Percentiles rank a stretch among this genome's conserved stretches.
phyloP scores from a whole-genome alignment of 108 stramenopile species.

The Skeletonema grethae region DNA sequence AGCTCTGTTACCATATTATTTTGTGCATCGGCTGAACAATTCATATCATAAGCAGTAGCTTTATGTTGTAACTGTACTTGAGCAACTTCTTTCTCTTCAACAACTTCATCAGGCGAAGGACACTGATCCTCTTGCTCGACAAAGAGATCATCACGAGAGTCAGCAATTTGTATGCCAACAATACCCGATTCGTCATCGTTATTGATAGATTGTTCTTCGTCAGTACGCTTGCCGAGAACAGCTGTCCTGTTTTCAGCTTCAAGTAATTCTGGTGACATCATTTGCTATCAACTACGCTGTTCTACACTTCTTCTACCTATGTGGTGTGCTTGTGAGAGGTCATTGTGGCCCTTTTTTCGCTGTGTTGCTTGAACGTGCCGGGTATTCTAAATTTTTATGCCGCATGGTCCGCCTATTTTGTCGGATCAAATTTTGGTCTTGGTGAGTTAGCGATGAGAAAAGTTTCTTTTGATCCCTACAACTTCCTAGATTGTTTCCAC shows the following conservation, averaged over 20 bases:
- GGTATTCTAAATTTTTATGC: no score
- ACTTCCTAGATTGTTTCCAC: no score
- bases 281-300: not conserved
- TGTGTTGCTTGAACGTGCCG: no score
- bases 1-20: slow-evolving; percentile 1
- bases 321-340: not conserved
- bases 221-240: not conserved
- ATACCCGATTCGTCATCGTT: not conserved
- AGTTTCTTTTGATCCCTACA: no score
- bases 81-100: not conserved
- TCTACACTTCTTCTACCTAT: no score
- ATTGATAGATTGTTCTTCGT: not conserved
- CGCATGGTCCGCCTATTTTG: no score
- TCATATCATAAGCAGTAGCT: not conserved
- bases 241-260: not conserved
- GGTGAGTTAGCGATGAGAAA: no score
- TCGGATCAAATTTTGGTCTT: no score
- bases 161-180: not conserved
- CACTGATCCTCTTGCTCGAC: not conserved
- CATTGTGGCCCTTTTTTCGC: no score
- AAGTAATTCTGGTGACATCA: not conserved
- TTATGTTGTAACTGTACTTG: not conserved
- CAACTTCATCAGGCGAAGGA: not conserved
- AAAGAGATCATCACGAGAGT: slow-evolving; percentile 3
- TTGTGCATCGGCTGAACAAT: not conserved